Evolutionary conservation across 179 eudicot genomes (phyloP), one percentile per base, ranked within the genome.

Genomic region (Carnegiea gigantea): DNA sequence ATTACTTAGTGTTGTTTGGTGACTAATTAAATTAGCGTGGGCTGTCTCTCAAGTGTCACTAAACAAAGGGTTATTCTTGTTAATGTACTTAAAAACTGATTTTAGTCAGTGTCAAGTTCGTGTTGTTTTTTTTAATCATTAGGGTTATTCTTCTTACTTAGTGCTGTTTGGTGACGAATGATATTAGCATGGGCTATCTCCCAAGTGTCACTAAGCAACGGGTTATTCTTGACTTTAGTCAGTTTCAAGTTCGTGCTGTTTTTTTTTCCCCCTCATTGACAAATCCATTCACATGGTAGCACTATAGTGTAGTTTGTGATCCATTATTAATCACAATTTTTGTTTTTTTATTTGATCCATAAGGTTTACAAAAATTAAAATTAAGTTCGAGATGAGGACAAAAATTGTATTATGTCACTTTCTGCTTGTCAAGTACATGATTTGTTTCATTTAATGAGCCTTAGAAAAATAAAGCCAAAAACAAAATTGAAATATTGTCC

Each of bases 281-380:
- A 73, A 48, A 30, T 33, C 12, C 67, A 60, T 60, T 71, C 59
- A 49, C 51, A 33, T 74, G 3, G 5, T 78, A 33, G 73, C 26
- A 49, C 15, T 13, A 23, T 57, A 73, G 60, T 80, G 73, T 80
- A 44, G 62, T 40, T 73, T 7, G 26, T 78, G 62, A 75, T 76
- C 65, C 80, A 30, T 76, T 82, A n/a, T n/a, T n/a, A n/a, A n/a
- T n/a, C n/a, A n/a, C n/a, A n/a, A n/a, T n/a, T n/a, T n/a, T n/a
- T n/a, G n/a, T n/a, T n/a, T n/a, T n/a, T n/a, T n/a, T n/a, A n/a
- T n/a, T 33, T 33, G 36, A 3, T 33, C 3, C 36, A 33, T 33
- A 33, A 33, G 1, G 36, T 0, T 33, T 33, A 33, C 2, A 1
- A 33, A 33, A 33, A 33, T 33, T 33, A 33, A 33, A 33, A 33